phyloP scores from a whole-genome alignment of 1,284 basidiomycete species.

The Mycena citricolor region DNA sequence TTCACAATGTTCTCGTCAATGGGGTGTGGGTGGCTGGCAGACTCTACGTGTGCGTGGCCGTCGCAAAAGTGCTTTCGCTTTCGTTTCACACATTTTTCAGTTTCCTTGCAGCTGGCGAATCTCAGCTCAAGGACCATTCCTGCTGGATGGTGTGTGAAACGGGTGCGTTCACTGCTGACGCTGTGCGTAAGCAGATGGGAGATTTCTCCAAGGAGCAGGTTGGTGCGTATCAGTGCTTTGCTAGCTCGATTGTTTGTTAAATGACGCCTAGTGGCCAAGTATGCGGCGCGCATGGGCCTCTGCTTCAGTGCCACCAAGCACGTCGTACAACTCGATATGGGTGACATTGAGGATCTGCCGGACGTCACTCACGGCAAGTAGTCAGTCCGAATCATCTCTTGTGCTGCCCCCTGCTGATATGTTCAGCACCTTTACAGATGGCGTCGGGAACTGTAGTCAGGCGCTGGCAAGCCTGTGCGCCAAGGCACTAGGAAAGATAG shows the following conservation, averaged over 20 bases:
- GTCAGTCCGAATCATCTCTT: slow-evolving; percentile 2
- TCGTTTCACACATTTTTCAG: too few relatives aligned
- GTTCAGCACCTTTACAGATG: slow-evolving; percentile 16
- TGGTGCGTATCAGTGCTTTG: slow-evolving; percentile 3
- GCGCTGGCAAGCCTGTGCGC: slow-evolving; percentile 16
- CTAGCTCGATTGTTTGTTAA: background rate
- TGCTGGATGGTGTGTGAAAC: slow-evolving; percentile 23
- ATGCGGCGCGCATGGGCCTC: slow-evolving; percentile 19
- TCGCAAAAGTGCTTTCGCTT: too few relatives aligned
- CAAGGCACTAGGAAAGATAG: slow-evolving; percentile 12
- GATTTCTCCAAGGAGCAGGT: slow-evolving; percentile 16
- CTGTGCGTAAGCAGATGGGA: slow-evolving; percentile 18
- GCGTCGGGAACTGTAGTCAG: slow-evolving; percentile 22
- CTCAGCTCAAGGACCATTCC: slow-evolving; percentile 21
- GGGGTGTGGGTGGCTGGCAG: slow-evolving; percentile 18
- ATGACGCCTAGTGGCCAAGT: slow-evolving; percentile 14
- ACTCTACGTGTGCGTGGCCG: slow-evolving; percentile 16
- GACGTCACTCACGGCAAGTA: slow-evolving; percentile 16
- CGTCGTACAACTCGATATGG: slow-evolving; percentile 6
- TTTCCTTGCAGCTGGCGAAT: slow-evolving; percentile 20
- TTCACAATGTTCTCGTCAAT: slow-evolving; percentile 12
- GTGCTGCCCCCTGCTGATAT: too few relatives aligned
- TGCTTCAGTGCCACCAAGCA: slow-evolving; percentile 19
- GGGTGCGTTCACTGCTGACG: slow-evolving; percentile 18
- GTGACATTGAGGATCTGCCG: slow-evolving; percentile 10